Percentiles rank a stretch among this genome's conserved stretches.
Evolutionary conservation across 177 flowering plant species (phyloP).

Genomic region (Vitis hybrid): DNA sequence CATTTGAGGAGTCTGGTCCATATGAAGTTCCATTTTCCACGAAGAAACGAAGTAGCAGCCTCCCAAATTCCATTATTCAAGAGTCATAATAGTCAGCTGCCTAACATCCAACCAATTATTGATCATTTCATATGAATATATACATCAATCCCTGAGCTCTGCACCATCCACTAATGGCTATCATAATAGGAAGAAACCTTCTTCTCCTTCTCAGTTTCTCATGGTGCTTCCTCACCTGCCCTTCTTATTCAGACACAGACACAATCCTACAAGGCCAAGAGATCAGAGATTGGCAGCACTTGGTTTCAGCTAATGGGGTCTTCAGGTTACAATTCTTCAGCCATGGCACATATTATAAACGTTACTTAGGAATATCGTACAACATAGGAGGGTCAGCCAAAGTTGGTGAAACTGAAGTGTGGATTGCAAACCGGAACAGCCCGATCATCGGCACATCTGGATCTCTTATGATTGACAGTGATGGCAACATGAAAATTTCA

Average conservation of each 20-base stretch:
- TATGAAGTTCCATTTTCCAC: too few species aligned
- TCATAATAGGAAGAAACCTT: not conserved
- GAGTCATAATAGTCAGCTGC: too few species aligned
- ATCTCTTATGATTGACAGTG: slow-evolving; percentile 11
- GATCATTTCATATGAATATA: too few species aligned
- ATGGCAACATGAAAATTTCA: slow-evolving; percentile 13
- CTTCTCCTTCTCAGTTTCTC: not conserved
- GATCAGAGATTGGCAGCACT: slow-evolving; percentile 3
- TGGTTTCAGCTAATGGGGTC: slow-evolving; percentile 14
- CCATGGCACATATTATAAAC: not conserved
- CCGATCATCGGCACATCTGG: not conserved
- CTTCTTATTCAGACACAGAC: slow-evolving; percentile 5
- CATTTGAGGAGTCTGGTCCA: too few species aligned
- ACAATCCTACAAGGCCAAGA: slow-evolving; percentile 13
- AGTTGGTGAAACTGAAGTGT: too few species aligned
- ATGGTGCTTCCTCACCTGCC: not conserved
- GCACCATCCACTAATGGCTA: not conserved
- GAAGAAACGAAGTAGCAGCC: too few species aligned
- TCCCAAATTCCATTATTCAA: too few species aligned
- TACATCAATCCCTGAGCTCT: not conserved
- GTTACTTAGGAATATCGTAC: slow-evolving; percentile 11
- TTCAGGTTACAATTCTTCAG: slow-evolving; percentile 23
- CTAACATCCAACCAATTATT: too few species aligned
- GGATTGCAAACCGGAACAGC: slow-evolving; percentile 18
- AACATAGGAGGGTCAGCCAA: not conserved